Percentiles rank a stretch among this genome's conserved stretches.
Evolutionary conservation across 805 yeast genomes (phyloP).

Genomic region (Middelhovenomyces tepae): DNA sequence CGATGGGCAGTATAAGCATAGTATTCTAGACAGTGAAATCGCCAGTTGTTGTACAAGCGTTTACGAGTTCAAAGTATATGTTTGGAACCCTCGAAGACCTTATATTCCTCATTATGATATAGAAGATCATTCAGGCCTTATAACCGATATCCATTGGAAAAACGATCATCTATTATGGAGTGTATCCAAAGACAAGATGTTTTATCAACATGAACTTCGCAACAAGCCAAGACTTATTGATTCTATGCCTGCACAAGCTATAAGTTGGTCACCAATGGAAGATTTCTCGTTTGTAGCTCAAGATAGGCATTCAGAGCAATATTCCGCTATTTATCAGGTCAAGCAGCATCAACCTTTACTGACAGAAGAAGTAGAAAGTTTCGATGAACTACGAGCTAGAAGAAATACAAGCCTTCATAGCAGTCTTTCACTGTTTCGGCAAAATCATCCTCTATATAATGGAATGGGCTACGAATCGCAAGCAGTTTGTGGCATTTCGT

Average conservation of each 20-base stretch:
- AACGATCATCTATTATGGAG: slow-evolving; percentile 40
- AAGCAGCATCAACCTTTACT: not conserved
- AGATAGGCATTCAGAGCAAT: slow-evolving; percentile 17
- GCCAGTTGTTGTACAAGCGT: slow-evolving; percentile 66
- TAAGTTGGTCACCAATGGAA: slow-evolving; percentile 51
- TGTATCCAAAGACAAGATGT: slow-evolving; percentile 41
- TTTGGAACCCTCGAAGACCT: slow-evolving; percentile 63
- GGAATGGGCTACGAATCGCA: too few species aligned
- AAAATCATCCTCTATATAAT: too few species aligned
- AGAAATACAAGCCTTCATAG: not conserved
- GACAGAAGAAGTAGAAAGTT: too few species aligned
- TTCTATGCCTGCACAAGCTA: slow-evolving; percentile 41
- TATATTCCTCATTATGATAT: slow-evolving; percentile 56
- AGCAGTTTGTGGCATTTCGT: too few species aligned
- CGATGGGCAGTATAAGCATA: slow-evolving; percentile 25
- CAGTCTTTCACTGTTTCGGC: not conserved
- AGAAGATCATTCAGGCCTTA: slow-evolving; percentile 40
- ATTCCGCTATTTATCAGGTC: not conserved
- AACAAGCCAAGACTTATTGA: slow-evolving; percentile 38
- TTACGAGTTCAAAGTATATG: slow-evolving; percentile 53
- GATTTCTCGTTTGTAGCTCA: slow-evolving; percentile 47
- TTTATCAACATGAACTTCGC: slow-evolving; percentile 41
- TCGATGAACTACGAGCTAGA: too few species aligned
- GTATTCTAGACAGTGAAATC: slow-evolving; percentile 29
- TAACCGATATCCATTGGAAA: slow-evolving; percentile 52